phyloP scores from a whole-genome alignment of 2,329 filamentous ascomycete species.

The Pseudogymnoascus sp. region DNA sequence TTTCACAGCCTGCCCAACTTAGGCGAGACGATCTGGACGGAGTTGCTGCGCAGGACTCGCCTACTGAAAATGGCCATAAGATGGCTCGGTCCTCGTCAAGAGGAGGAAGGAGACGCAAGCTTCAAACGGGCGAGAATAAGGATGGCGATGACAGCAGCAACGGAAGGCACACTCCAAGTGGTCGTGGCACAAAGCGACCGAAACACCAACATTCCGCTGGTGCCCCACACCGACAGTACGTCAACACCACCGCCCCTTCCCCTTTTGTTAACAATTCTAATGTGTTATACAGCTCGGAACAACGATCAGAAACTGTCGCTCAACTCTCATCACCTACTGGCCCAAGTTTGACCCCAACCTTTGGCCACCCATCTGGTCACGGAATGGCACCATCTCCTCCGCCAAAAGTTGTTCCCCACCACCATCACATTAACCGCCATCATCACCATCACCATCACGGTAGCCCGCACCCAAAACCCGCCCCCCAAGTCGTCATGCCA shows the following conservation, averaged over 20 bases:
- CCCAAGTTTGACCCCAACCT: constrained; percentile 32
- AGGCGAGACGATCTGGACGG: constrained; percentile 46
- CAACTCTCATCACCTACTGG: constrained; percentile 37
- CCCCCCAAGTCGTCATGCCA: constrained; percentile 35
- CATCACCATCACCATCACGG: constrained; percentile 36
- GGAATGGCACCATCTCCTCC: constrained; percentile 39
- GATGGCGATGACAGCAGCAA: constrained; percentile 61
- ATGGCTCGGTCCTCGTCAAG: constrained; percentile 33
- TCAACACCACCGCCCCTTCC: constrained; percentile 17
- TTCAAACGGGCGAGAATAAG: constrained; percentile 66
- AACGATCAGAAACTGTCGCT: constrained; percentile 42
- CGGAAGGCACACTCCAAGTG: constrained; percentile 52
- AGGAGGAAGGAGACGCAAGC: constrained; percentile 57
- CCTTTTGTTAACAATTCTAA: constrained; percentile 15
- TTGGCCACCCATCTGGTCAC: constrained; percentile 43
- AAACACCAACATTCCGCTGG: constrained; percentile 46
- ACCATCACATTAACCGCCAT: constrained; percentile 26
- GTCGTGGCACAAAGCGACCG: constrained; percentile 50
- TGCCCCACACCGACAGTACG: constrained; percentile 62
- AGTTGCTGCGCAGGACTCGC: constrained; percentile 36
- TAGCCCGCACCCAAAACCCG: constrained; percentile 19
- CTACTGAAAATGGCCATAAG: constrained; percentile 29
- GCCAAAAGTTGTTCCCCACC: constrained; percentile 18
- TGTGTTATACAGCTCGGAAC: constrained; percentile 40
- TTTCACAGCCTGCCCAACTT: constrained; percentile 32